phyloP scores from a whole-genome alignment of 345 rosid species.

The Odontarrhena argentea region DNA sequence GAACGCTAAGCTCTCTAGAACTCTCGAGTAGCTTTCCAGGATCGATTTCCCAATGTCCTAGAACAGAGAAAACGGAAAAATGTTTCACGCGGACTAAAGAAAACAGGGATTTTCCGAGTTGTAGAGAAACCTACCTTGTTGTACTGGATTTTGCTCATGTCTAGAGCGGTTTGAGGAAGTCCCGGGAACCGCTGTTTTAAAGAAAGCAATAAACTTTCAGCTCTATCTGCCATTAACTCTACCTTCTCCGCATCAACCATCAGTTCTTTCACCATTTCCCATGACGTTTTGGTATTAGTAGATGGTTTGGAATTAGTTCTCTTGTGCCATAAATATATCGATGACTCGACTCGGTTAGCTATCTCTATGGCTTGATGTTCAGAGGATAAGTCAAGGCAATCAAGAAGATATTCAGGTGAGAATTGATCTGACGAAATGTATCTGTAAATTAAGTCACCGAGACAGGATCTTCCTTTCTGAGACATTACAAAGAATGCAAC shows the following conservation, averaged over 20 bases:
- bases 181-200: constrained; percentile 90
- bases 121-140: constrained; percentile 56
- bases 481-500: constrained; percentile 32
- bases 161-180: constrained; percentile 89
- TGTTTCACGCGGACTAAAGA: background rate
- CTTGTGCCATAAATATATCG: constrained; percentile 75
- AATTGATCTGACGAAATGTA: constrained; percentile 83
- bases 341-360: constrained; percentile 87
- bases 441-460: constrained; percentile 84
- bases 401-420: constrained; percentile 83
- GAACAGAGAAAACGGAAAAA: background rate
- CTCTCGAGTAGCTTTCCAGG: constrained; percentile 89
- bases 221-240: constrained; percentile 83
- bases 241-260: constrained; percentile 86
- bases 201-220: constrained; percentile 81
- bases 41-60: constrained; percentile 98
- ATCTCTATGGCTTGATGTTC: constrained; percentile 95
- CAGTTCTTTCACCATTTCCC: constrained; percentile 90
- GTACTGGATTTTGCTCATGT: constrained; percentile 95
- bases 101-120: background rate
- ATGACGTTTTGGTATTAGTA: constrained; percentile 69
- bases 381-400: constrained; percentile 87
- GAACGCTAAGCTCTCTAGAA: constrained; percentile 90
- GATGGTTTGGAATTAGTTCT: constrained; percentile 56
- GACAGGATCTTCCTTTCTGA: constrained; percentile 85